These are phyloP conservation scores for Elaeis oleifera DNA, from an alignment of 202 grass and related monocot genomes.

Conservation along the genomic window DNA sequence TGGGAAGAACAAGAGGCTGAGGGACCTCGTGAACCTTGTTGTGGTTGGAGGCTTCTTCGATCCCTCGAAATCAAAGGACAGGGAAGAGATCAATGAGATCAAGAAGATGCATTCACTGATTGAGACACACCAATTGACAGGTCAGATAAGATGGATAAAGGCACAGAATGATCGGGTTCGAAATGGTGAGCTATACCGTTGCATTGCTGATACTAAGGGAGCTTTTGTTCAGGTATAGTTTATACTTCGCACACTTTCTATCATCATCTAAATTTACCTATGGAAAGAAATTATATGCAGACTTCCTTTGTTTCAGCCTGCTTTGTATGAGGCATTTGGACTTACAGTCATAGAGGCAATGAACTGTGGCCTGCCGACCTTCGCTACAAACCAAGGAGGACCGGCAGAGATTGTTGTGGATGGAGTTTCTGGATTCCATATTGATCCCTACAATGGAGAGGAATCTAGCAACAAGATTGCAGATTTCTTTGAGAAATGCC, in stretches of 20 bases:
- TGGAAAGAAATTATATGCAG: too few relatives aligned
- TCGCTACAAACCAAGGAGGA: conserved; percentile 79
- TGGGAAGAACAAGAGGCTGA: conserved; percentile 68
- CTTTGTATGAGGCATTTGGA: conserved; percentile 93
- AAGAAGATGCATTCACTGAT: conserved; percentile 91
- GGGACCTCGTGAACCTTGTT: conserved; percentile 72
- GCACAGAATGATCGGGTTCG: conserved; percentile 82
- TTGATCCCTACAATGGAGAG: conserved; percentile 63
- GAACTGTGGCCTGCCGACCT: conserved; percentile 83
- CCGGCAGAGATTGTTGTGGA: conserved; percentile 91
- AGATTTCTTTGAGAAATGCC: conserved; percentile 86
- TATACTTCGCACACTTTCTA: background rate
- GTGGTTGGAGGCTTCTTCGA: conserved; percentile 71
- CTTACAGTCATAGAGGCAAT: conserved; percentile 90
- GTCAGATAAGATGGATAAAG: conserved; percentile 81
- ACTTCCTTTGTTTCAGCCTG: conserved; percentile 51
- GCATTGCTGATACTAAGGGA: conserved; percentile 81
- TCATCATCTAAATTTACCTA: too few relatives aligned
- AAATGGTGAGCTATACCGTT: conserved; percentile 89
- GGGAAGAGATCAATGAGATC: conserved; percentile 91
- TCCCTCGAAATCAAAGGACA: conserved; percentile 75
- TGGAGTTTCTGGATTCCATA: conserved; percentile 85
- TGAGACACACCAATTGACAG: conserved; percentile 62
- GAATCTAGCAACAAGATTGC: conserved; percentile 64
- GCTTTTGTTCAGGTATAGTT: conserved; percentile 74